Evolutionary conservation across 345 rosid species (phyloP).

Genomic region (Stellera chamaejasme): DNA sequence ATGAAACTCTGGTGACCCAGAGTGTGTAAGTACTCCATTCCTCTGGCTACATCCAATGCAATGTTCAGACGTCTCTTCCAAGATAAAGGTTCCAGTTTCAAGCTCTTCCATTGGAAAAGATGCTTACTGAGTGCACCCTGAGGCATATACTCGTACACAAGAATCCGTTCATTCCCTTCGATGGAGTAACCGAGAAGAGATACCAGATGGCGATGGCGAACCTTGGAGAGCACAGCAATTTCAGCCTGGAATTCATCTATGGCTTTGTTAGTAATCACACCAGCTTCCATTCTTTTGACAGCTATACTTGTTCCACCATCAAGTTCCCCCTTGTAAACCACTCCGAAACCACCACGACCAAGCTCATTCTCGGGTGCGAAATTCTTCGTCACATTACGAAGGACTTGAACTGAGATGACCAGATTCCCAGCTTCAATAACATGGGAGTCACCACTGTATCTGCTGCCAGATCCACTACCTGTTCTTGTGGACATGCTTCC

Average conservation of each 20-base stretch:
- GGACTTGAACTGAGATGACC: slow-evolving; percentile 70
- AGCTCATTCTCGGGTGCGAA: slow-evolving; percentile 63
- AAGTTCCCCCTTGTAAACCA: slow-evolving; percentile 64
- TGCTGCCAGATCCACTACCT: slow-evolving; percentile 48
- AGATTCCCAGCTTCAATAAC: slow-evolving; percentile 66
- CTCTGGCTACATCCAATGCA: slow-evolving; percentile 77
- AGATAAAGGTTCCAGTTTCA: slow-evolving; percentile 55
- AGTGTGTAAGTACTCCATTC: slow-evolving; percentile 69
- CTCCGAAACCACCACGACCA: slow-evolving; percentile 79
- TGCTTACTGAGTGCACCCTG: slow-evolving; percentile 75
- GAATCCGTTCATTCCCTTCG: slow-evolving; percentile 60
- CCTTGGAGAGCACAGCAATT: slow-evolving; percentile 72
- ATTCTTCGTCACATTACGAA: slow-evolving; percentile 55
- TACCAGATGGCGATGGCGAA: slow-evolving; percentile 68
- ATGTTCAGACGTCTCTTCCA: slow-evolving; percentile 64
- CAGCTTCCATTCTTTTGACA: slow-evolving; percentile 73
- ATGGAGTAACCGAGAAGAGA: slow-evolving; percentile 59
- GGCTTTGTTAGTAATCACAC: slow-evolving; percentile 52
- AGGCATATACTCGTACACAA: slow-evolving; percentile 74
- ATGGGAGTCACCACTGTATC: slow-evolving; percentile 45
- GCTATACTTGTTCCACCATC: slow-evolving; percentile 70
- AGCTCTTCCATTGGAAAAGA: slow-evolving; percentile 67
- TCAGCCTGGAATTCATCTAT: slow-evolving; percentile 63
- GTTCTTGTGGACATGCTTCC: slow-evolving; percentile 35
- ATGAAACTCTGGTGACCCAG: slow-evolving; percentile 70